Base-by-base conservation (phyloP, 371 early-diverging fungal species). In the Parasitella parasitica region DNA sequence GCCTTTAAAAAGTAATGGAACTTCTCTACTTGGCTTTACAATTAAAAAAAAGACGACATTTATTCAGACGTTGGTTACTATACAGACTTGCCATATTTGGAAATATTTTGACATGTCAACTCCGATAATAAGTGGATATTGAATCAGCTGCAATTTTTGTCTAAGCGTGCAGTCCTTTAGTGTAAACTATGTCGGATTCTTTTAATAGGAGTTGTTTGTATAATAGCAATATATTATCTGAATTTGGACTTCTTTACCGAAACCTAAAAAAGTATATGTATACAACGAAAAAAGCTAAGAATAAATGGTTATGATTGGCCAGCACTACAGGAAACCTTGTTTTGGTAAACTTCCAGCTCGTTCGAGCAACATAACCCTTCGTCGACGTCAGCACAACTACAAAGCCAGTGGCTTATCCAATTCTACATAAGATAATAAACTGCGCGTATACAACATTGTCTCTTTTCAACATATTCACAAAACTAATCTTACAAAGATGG, bases 401-500 rank as follows among this genome's bases (percentile, higher is more conserved):
- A 18, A 48, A 34, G 15, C 15, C 32, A 49, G 59, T 53, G 61
- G 60, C 60, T 59, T 59, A 59, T 59, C 18, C n/a, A 20, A 59
- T 27, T 35, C 26, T 26, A 46, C 46, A 46, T 49, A n/a, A 9
- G 36, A 28, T n/a, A 49, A 18, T 15, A 8, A 16, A 28, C 59
- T 36, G 39, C 39, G 59, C 59, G 59, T 39, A 27, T 16, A 11
- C 20, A 22, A 22, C 15, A 5, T 48, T 36, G 12, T 41, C 8
- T 51, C 41, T 39, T 49, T 36, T 26, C 32, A 26, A 35, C 41
- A 34, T 52, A n/a, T 39, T 32, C 20, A 28, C 26, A 54, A 39
- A 36, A 51, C 32, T 22, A 39, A 38, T 37, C 22, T 32, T 49
- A 26, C 26, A 63, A 72, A 24, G 66, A 91, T 91, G 90, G 92